A percentile compares a stretch with the other conserved stretches of the same genome.
These are phyloP conservation scores for Mucor plumbeus DNA, from an alignment of 371 early-diverging fungal species.

Conservation along the genomic window DNA sequence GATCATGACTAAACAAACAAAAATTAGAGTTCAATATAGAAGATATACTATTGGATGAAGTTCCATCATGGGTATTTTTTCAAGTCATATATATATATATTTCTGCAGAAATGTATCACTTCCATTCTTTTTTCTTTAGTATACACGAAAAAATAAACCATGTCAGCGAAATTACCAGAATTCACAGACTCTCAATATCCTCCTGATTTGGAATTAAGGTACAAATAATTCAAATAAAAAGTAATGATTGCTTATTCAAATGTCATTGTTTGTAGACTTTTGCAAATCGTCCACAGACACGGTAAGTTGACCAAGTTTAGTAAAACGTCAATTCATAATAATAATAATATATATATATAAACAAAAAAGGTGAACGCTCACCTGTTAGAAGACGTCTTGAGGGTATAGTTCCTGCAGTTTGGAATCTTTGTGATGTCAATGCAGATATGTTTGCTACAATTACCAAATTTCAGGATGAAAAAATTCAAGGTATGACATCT, in stretches of 20 bases:
- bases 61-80: too few species aligned
- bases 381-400: conserved; percentile 54
- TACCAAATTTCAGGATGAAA: conserved; percentile 27
- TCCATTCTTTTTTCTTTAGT: too few species aligned
- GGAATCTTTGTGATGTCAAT: conserved; percentile 61
- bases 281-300: conserved; percentile 64
- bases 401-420: conserved; percentile 49
- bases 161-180: conserved; percentile 39
- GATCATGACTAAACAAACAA: too few species aligned
- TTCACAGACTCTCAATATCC: conserved; percentile 34
- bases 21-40: too few species aligned
- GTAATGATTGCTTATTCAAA: background rate
- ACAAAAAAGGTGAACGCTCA: conserved; percentile 51
- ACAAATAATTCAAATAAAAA: background rate
- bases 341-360: conserved; percentile 6
- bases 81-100: too few species aligned
- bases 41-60: too few species aligned
- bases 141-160: conserved; percentile 1
- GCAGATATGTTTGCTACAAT: conserved; percentile 55
- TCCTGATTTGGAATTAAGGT: conserved; percentile 35
- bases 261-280: conserved; percentile 26
- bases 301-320: conserved; percentile 36
- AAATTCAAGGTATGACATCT: conserved; percentile 1
- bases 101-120: too few species aligned
- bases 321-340: background rate